These are phyloP conservation scores for Candida methanosorbosa DNA, from an alignment of 805 yeast genomes.

Conservation along the genomic window DNA sequence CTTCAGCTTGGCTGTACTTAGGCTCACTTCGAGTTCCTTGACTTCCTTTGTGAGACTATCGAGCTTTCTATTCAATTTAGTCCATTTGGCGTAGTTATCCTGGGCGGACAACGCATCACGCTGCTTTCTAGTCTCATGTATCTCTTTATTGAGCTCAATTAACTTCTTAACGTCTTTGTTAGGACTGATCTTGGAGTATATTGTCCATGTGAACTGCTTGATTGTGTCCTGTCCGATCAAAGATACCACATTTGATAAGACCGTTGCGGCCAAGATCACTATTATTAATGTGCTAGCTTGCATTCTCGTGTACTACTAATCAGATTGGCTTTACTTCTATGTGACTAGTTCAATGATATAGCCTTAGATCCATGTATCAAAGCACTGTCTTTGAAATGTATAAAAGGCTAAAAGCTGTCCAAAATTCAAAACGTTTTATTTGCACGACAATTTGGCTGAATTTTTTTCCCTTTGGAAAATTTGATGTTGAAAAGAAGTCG, in stretches of 20 bases:
- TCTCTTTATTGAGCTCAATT: conserved; percentile 30
- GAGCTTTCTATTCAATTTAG: conserved; percentile 70
- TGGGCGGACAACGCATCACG: conserved; percentile 69
- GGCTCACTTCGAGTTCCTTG: conserved; percentile 28
- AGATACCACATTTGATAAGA: conserved; percentile 26
- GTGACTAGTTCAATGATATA: too few relatives aligned
- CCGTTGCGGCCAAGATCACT: conserved; percentile 26
- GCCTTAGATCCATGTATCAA: too few relatives aligned
- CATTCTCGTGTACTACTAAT: too few relatives aligned
- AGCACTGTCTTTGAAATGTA: too few relatives aligned
- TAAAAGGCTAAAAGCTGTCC: too few relatives aligned
- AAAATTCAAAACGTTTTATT: too few relatives aligned
- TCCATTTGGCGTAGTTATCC: conserved; percentile 95
- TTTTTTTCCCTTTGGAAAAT: too few relatives aligned
- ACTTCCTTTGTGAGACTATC: conserved; percentile 51
- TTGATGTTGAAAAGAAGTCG: too few relatives aligned
- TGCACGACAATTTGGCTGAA: too few relatives aligned
- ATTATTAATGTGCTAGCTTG: conserved; percentile 19
- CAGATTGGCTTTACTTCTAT: too few relatives aligned
- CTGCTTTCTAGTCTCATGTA: conserved; percentile 38
- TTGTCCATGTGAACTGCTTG: conserved; percentile 10
- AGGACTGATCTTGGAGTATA: conserved; percentile 22
- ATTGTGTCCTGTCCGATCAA: conserved; percentile 26
- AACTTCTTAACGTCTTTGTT: conserved; percentile 23
- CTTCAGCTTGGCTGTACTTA: conserved; percentile 27